A percentile compares a stretch with the other conserved stretches of the same genome.
Evolutionary conservation across 495 filamentous ascomycete genomes (phyloP).

Genomic region (Neurospora sp.): DNA sequence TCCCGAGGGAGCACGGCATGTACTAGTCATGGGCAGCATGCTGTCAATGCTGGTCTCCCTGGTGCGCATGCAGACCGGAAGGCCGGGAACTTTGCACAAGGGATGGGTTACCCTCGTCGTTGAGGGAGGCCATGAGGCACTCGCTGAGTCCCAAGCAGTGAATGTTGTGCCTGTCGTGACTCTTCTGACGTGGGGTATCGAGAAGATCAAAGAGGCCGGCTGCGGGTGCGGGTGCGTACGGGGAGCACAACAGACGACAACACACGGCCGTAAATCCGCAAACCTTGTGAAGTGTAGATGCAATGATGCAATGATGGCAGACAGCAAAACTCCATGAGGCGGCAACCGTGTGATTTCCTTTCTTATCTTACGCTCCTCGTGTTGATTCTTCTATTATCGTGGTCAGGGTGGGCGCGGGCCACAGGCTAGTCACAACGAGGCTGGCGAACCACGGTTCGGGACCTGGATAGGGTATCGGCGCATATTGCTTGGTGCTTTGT

Average conservation of each 20-base stretch:
- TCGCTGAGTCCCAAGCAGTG: neutral
- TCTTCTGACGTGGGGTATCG: neutral
- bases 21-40: neutral
- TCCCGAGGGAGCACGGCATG: neutral
- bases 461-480: neutral
- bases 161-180: neutral
- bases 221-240: neutral
- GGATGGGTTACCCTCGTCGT: neutral
- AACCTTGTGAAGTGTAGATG: neutral
- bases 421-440: neutral
- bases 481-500: neutral
- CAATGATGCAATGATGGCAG: neutral
- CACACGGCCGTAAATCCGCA: slow-evolving; percentile 14
- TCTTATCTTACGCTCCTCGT: neutral
- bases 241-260: slow-evolving; percentile 10
- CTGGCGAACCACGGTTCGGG: neutral
- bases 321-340: neutral
- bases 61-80: slow-evolving; percentile 15
- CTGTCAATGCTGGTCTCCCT: neutral
- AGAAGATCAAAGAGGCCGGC: neutral
- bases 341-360: neutral
- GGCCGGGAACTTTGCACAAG: slow-evolving; percentile 14
- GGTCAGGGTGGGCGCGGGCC: neutral
- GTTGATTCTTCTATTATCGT: neutral
- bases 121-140: neutral